Conservation (phyloP, 352 stramenopile genomes). For the Hyaloperonospora brassicae region DNA sequence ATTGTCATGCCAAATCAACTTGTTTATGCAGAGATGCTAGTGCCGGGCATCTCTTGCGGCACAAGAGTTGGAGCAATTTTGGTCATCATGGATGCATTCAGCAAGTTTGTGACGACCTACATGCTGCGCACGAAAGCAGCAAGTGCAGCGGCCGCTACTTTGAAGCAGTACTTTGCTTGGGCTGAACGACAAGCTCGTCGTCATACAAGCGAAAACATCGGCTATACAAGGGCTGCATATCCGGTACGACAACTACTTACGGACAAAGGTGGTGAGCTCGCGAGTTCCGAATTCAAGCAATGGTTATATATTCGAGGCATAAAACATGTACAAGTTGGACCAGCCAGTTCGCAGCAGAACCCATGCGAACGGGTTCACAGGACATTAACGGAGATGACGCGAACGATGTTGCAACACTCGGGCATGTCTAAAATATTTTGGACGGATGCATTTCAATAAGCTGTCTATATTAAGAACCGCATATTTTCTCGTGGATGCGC, state of each 20-base stretch:
- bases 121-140: neutral
- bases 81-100: neutral
- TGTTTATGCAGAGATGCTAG: neutral
- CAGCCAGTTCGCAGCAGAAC: neutral
- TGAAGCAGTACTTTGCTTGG: neutral
- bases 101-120: neutral
- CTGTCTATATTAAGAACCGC: no score
- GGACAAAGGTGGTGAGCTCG: conserved; percentile 1
- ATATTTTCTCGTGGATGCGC: no score
- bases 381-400: neutral
- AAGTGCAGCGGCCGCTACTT: neutral
- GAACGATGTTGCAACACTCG: neutral
- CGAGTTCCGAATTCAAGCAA: neutral
- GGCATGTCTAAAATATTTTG: neutral
- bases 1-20: neutral
- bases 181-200: neutral
- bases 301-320: neutral
- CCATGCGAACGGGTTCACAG: neutral
- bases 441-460: neutral
- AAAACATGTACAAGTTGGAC: neutral
- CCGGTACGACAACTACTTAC: neutral
- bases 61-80: neutral
- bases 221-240: neutral
- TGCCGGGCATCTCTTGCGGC: neutral
- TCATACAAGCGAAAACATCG: neutral